These are phyloP conservation scores for Sugiyamaella smithiae DNA, from an alignment of 805 yeast genomes.

Conservation along the genomic window DNA sequence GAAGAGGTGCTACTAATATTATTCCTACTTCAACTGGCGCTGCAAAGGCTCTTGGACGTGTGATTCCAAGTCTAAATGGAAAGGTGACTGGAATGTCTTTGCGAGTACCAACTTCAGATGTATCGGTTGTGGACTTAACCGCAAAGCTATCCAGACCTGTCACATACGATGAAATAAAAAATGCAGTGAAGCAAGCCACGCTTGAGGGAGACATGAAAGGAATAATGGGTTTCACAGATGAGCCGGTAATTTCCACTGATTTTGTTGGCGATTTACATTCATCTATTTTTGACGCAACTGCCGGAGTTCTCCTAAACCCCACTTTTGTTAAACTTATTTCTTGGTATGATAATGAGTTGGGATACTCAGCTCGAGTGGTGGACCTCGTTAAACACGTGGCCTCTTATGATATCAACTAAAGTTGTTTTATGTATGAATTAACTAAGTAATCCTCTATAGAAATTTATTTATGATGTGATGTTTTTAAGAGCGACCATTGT, in stretches of 20 bases:
- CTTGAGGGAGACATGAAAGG: slow-evolving; percentile 77
- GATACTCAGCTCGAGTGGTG: slow-evolving; percentile 93
- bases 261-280: slow-evolving; percentile 80
- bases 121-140: slow-evolving; percentile 88
- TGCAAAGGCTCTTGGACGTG: slow-evolving; percentile 95
- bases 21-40: slow-evolving; percentile 96
- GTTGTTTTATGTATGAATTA: no score
- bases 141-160: slow-evolving; percentile 73
- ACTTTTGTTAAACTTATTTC: slow-evolving; percentile 86
- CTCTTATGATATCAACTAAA: slow-evolving; percentile 33
- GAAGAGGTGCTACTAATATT: slow-evolving; percentile 93
- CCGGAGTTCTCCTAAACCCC: slow-evolving; percentile 83
- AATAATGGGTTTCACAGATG: slow-evolving; percentile 84
- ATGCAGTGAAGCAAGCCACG: slow-evolving; percentile 68
- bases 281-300: slow-evolving; percentile 84
- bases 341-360: slow-evolving; percentile 95
- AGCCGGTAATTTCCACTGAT: slow-evolving; percentile 85
- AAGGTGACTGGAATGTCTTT: slow-evolving; percentile 90
- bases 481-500: no score
- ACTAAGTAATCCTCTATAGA: no score
- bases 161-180: slow-evolving; percentile 77
- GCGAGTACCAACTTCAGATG: slow-evolving; percentile 92
- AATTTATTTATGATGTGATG: no score
- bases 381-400: slow-evolving; percentile 82
- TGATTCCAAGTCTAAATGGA: slow-evolving; percentile 83